Evolutionary conservation across 306 rosid genomes (phyloP).

Genomic region (Citrullus mucosospermus): DNA sequence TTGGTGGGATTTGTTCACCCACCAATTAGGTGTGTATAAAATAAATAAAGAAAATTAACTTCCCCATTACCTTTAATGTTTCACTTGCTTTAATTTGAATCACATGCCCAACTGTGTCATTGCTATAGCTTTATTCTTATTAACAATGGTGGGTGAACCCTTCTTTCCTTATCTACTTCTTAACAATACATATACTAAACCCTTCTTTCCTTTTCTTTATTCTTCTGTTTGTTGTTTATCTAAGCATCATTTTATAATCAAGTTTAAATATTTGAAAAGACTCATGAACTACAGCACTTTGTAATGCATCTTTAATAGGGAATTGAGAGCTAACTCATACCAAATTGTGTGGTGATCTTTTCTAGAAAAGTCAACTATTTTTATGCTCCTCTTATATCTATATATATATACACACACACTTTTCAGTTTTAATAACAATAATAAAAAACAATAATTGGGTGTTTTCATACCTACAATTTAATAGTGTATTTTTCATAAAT

Average conservation of each 20-base stretch:
- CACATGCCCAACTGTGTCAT: neutral
- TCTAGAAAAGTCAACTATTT: too few species aligned
- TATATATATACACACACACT: too few species aligned
- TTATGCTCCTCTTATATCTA: too few species aligned
- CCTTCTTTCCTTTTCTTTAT: neutral
- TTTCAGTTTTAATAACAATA: too few species aligned
- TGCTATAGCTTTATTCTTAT: neutral
- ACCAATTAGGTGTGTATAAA: neutral
- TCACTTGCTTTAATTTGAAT: neutral
- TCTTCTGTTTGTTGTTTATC: neutral
- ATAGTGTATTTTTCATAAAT: too few species aligned
- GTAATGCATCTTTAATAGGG: neutral
- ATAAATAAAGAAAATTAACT: neutral
- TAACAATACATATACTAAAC: neutral
- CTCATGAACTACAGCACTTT: neutral
- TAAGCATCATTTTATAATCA: neutral
- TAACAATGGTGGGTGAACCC: neutral
- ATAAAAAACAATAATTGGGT: too few species aligned
- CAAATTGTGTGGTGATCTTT: neutral
- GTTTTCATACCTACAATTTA: too few species aligned
- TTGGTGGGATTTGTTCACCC: constrained; percentile 1
- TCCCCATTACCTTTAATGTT: neutral
- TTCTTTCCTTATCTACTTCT: neutral
- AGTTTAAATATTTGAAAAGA: neutral
- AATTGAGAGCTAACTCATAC: neutral